phyloP scores from a whole-genome alignment of 148 eudicot genomes.

The Salicornia ramosissima region DNA sequence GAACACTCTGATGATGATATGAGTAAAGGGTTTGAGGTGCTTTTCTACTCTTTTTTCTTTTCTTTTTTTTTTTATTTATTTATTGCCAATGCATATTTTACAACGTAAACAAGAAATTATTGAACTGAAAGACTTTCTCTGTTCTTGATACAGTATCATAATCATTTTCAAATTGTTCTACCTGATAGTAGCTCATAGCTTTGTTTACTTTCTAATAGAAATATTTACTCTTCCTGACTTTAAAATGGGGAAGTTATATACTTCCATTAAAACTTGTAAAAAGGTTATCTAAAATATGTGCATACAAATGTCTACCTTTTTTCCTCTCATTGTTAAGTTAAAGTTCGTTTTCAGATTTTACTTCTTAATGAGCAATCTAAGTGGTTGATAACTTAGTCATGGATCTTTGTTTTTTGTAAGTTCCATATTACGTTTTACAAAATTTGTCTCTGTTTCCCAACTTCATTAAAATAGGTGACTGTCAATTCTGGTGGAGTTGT shows the following conservation, averaged over 20 bases:
- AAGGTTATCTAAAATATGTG: too few species aligned
- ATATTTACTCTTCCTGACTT: too few species aligned
- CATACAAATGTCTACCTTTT: too few species aligned
- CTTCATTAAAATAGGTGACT: slow-evolving; percentile 59
- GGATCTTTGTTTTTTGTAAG: background rate
- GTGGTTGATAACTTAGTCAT: background rate
- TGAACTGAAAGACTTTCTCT: background rate
- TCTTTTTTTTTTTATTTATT: background rate
- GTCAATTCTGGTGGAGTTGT: slow-evolving; percentile 99
- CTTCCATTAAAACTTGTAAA: too few species aligned
- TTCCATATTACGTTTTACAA: background rate
- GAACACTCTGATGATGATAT: slow-evolving; percentile 90
- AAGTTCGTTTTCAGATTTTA: background rate
- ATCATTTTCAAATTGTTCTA: too few species aligned
- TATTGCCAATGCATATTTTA: background rate
- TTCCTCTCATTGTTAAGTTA: background rate
- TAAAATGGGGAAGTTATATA: too few species aligned
- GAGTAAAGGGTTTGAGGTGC: slow-evolving; percentile 82
- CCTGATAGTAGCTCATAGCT: too few species aligned
- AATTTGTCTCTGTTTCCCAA: background rate
- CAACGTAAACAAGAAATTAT: background rate
- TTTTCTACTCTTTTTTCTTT: background rate
- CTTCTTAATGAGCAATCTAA: background rate
- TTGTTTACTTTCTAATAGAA: too few species aligned
- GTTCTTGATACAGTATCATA: background rate